Evolutionary conservation across 176 grass and related monocot genomes (phyloP).

Genomic region (Raddia distichophylla): DNA sequence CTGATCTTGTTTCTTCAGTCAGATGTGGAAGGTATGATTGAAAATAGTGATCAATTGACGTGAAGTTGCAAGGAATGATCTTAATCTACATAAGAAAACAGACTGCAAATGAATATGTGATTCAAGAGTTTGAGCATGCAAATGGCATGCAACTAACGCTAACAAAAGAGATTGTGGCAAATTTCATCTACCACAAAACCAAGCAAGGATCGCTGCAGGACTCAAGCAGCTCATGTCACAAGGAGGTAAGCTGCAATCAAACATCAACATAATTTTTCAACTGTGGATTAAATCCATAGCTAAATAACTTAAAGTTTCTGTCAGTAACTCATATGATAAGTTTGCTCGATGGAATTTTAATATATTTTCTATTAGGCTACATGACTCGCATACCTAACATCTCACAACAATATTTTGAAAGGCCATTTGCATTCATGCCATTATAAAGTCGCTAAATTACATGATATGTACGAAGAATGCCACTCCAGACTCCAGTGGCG

Average conservation of each 20-base stretch:
- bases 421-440: too few species aligned
- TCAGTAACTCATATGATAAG: not conserved
- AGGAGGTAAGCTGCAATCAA: not conserved
- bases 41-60: slow-evolving; percentile 49
- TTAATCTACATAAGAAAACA: slow-evolving; percentile 51
- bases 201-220: slow-evolving; percentile 16
- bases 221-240: not conserved
- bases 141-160: not conserved
- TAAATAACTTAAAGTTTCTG: not conserved
- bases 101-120: not conserved
- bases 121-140: not conserved
- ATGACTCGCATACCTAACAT: not conserved
- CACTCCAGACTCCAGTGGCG: too few species aligned
- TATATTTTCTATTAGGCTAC: not conserved
- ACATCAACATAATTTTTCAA: not conserved
- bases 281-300: not conserved
- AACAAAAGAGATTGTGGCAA: not conserved
- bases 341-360: not conserved
- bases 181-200: not conserved
- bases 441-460: too few species aligned
- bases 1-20: slow-evolving; percentile 72
- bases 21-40: slow-evolving; percentile 53
- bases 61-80: slow-evolving; percentile 57
- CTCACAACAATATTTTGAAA: not conserved
- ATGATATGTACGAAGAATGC: too few species aligned